Evolutionary conservation across 2,329 filamentous ascomycete genomes (phyloP).

Genomic region (Periconia sp.): DNA sequence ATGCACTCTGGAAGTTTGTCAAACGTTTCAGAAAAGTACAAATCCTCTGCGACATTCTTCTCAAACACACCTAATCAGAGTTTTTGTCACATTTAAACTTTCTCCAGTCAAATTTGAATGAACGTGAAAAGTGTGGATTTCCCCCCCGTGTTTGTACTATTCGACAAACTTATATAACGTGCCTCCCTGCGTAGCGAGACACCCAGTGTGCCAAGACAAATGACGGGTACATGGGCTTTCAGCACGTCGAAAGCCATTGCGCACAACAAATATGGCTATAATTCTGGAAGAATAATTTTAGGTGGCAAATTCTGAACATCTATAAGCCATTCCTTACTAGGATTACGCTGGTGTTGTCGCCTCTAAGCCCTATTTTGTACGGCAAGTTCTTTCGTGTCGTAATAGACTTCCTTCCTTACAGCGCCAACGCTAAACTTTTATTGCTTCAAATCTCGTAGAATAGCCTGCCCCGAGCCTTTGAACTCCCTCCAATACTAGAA

Average conservation of each 20-base stretch:
- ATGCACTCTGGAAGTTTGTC: no score
- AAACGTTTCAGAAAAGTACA: no score
- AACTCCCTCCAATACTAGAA: conserved; percentile 1
- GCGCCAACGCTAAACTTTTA: neutral
- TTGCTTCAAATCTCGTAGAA: conserved; percentile 2
- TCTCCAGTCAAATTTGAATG: no score
- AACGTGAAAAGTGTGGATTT: no score
- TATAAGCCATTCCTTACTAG: conserved; percentile 1
- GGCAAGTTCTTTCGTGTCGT: no score
- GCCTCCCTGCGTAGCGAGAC: conserved; percentile 4
- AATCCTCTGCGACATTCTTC: no score
- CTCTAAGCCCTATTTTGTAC: neutral
- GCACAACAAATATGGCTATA: conserved; percentile 4
- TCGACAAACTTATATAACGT: conserved; percentile 3
- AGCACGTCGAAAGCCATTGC: neutral
- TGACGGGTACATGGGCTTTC: conserved; percentile 5
- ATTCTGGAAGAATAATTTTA: neutral
- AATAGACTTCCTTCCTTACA: neutral
- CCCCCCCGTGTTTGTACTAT: no score
- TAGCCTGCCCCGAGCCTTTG: conserved; percentile 1
- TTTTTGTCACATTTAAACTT: no score
- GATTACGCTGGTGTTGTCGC: neutral
- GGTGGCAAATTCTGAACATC: conserved; percentile 1
- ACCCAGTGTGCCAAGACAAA: conserved; percentile 3
- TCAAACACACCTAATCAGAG: no score